Base-by-base conservation (phyloP, 306 rosid species). In the Rubus idaeus region DNA sequence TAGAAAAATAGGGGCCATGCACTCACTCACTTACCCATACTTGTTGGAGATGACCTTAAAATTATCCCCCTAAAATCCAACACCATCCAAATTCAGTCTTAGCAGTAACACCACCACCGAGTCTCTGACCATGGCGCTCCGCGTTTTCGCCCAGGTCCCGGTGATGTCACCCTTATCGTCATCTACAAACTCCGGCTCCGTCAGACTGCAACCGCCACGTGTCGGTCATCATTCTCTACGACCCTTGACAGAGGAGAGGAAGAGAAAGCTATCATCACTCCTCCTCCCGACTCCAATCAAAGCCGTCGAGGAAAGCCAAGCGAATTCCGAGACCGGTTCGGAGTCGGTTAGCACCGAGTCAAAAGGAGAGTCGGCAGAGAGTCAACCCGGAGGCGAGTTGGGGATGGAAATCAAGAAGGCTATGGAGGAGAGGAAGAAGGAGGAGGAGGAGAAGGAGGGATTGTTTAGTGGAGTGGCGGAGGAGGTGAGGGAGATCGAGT, bases 401-500 rank as follows among this genome's bases (percentile, higher is more conserved):
- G 96, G 93, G 8, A 74, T 86, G 76, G 93, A 90, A 66, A 85
- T 95, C 62, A 92, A 87, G 92, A 86, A 84, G 88, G 96, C 90
- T 8, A 87, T 90, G 93, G 84, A 83, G 80, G 87, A 89, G 84
- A 84, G 86, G 82, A 89, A 83, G 69, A 79, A 81, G 63, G 81
- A 58, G 75, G 75, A 47, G 67, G 83, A 55, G 71, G 68, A 82
- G 63, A 62, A 62, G 35, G 68, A 30, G 12, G 66, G 41, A 4
- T 67, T 92, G 64, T 69, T 81, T 74, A 78, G 86, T 30, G 98
- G 98, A 66, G 97, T 95, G 78, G 89, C 79, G 42, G 82, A 83
- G 75, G 98, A 95, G 89, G 83, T 90, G 17, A 80, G 64, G 68
- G 88, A 92, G 87, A 90, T 95, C 49, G 97, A 92, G 70, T 95